Evolutionary conservation across 2,329 filamentous ascomycete genomes (phyloP), one percentile per base, ranked within the genome.

Genomic region (Penicillium thymicola): DNA sequence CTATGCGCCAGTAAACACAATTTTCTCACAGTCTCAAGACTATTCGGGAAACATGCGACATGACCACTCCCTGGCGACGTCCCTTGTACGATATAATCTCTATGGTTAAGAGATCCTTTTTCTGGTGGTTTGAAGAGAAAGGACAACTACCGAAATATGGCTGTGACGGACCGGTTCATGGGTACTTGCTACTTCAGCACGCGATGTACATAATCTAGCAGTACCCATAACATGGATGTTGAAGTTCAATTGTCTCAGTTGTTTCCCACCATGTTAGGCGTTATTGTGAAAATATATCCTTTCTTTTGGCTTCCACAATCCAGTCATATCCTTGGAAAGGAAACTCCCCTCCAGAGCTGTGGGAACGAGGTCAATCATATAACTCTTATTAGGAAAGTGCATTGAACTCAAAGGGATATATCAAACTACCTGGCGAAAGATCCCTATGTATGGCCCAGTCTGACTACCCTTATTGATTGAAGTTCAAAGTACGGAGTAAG

Each of bases 1-100:
- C 64, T 13, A 62, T 63, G 62, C 69, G 71, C 64, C 68, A 73
- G 64, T 72, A 68, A 64, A 59, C 23, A 47, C 34, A 28, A 27
- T 21, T 13, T 56, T 45, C 38, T 49, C 43, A 40, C 25, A 46
- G 54, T 46, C 48, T 55, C 25, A 44, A 42, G 23, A 38, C 54
- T 46, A 58, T 55, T 53, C 57, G 55, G 58, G 45, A 54, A 54
- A 57, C 52, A 65, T 59, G 63, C 55, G 65, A 66, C 55, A 66
- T 57, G 61, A 64, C 55, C 57, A 62, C 56, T 50, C 49, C 45
- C 57, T 57, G 47, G 51, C 56, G 60, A 58, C 54, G 54, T 43
- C 63, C 54, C 54, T 62, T 72, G 70, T 72, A 72, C 67, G 66
- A 72, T 72, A 72, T 51, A 49, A 60, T 59, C 47, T 58, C 57